Percentiles rank a stretch among this genome's conserved stretches.
Evolutionary conservation across 495 filamentous ascomycete genomes (phyloP).

Genomic region (Trichoderma erinaceum): DNA sequence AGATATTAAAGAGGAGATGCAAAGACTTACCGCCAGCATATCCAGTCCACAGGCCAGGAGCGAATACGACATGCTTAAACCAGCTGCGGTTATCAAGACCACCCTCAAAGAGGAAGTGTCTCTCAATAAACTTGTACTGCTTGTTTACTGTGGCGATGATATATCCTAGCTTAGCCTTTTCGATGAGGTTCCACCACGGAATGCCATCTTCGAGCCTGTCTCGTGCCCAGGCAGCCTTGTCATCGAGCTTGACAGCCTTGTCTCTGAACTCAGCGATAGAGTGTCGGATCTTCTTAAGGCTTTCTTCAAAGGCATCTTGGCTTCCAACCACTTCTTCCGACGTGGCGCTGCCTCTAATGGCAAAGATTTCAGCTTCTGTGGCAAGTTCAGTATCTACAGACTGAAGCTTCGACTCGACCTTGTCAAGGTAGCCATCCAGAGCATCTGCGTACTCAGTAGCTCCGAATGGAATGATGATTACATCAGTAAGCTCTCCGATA

Average conservation of each 20-base stretch:
- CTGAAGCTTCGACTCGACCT: slow-evolving; percentile 58
- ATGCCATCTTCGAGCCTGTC: slow-evolving; percentile 59
- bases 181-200: slow-evolving; percentile 78
- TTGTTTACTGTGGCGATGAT: slow-evolving; percentile 60
- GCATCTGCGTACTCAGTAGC: slow-evolving; percentile 66
- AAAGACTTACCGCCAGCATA: slow-evolving; percentile 60
- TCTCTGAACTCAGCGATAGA: slow-evolving; percentile 48
- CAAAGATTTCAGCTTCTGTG: slow-evolving; percentile 33
- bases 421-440: slow-evolving; percentile 56
- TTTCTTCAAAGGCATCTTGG: slow-evolving; percentile 45
- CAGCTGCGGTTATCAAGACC: slow-evolving; percentile 80
- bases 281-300: slow-evolving; percentile 38
- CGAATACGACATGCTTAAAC: slow-evolving; percentile 92
- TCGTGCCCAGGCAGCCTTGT: slow-evolving; percentile 57
- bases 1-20: background rate
- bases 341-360: slow-evolving; percentile 43
- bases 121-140: slow-evolving; percentile 73
- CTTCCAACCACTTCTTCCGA: slow-evolving; percentile 46
- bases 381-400: slow-evolving; percentile 23
- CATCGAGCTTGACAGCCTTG: slow-evolving; percentile 53
- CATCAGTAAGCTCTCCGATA: slow-evolving; percentile 71
- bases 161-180: slow-evolving; percentile 55
- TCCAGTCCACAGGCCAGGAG: slow-evolving; percentile 81
- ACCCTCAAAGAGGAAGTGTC: slow-evolving; percentile 67
- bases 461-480: slow-evolving; percentile 71